Conservation (phyloP, 1,284 basidiomycete genomes). For the Inonotus hispidus region DNA sequence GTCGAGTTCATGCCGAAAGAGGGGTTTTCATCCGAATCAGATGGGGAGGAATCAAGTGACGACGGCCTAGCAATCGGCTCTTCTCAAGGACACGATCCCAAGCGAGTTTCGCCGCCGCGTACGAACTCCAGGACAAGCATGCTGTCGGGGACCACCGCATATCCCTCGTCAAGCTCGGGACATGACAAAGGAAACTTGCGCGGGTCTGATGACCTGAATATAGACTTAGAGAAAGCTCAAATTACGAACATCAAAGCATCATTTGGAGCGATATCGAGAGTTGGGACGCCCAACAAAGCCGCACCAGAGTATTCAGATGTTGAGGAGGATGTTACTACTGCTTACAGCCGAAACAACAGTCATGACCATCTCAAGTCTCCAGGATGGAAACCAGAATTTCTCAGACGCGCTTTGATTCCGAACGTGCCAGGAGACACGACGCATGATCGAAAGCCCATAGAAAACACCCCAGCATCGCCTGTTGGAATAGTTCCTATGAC, state of each 20-base stretch:
- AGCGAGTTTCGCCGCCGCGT: not conserved
- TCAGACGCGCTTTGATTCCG: slow-evolving; percentile 24
- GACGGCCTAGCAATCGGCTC: slow-evolving; percentile 23
- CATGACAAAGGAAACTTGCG: not conserved
- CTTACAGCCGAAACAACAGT: not conserved
- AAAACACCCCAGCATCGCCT: slow-evolving; percentile 20
- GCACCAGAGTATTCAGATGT: slow-evolving; percentile 35
- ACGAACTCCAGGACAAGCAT: slow-evolving; percentile 5
- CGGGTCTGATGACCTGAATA: slow-evolving; percentile 19
- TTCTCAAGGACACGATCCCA: not conserved
- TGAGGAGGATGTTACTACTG: slow-evolving; percentile 26
- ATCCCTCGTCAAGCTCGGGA: slow-evolving; percentile 8
- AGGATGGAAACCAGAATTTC: slow-evolving; percentile 32
- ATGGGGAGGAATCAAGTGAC: slow-evolving; percentile 23
- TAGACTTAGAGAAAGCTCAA: slow-evolving; percentile 21
- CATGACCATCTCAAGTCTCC: slow-evolving; percentile 19
- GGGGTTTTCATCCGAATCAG: slow-evolving; percentile 34
- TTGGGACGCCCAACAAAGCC: not conserved
- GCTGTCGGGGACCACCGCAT: slow-evolving; percentile 14
- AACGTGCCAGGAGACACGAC: slow-evolving; percentile 14
- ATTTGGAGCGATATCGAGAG: slow-evolving; percentile 3
- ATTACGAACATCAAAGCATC: slow-evolving; percentile 13
- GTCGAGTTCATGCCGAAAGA: slow-evolving; percentile 45
- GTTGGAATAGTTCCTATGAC: slow-evolving; percentile 48
- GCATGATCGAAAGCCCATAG: slow-evolving; percentile 12